Evolutionary conservation across 2,329 filamentous ascomycete genomes (phyloP), one percentile per base, ranked within the genome.

Genomic region (Fusarium sp.): DNA sequence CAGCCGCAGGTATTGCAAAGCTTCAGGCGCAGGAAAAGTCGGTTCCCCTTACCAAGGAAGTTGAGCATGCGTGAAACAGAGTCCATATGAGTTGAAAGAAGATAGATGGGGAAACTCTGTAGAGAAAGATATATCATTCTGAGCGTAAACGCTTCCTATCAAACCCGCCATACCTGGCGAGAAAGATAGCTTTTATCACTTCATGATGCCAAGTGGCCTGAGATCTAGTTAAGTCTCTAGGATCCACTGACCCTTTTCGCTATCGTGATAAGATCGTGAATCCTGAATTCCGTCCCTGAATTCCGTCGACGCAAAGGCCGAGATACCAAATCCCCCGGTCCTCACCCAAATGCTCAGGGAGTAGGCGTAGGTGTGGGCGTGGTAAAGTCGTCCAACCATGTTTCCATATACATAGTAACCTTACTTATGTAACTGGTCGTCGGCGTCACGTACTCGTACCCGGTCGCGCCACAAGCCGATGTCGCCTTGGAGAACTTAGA

Each of bases 1-100:
- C 76, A 0, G 77, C 77, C 18, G 76, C 76, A 7, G 70, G 73
- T 3, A 72, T 78, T 3, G 75, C 77, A 1, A 70, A 71, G 25
- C 61, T 14, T 1, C 75, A 78, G 10, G 76, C 76, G 0, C 67
- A 75, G 11, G 73, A 76, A 16, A 78, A 78, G 27, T 63, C 43
- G 0, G 37, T 30, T 8, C 56, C 45, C 5, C 69, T 30, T 8
- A 57, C 45, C 4, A 71, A 78, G 14, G 70, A 74, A 32, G 63
- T 78, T 4, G 74, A 78, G 11, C 74, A 77, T 4, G 72, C 76
- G 4, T 73, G 57, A 69, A 48, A 18, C 8, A 27, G 2, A 18
- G 23, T 13, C 4, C 16, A n/a, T 30, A 2, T 7, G 27, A 30
- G 25, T 30, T 52, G 48, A 13, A 23, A 18, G 25, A 27, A 52